These are phyloP conservation scores for Linderina pennispora DNA, from an alignment of 192 early-diverging fungal genomes.

Conservation along the genomic window DNA sequence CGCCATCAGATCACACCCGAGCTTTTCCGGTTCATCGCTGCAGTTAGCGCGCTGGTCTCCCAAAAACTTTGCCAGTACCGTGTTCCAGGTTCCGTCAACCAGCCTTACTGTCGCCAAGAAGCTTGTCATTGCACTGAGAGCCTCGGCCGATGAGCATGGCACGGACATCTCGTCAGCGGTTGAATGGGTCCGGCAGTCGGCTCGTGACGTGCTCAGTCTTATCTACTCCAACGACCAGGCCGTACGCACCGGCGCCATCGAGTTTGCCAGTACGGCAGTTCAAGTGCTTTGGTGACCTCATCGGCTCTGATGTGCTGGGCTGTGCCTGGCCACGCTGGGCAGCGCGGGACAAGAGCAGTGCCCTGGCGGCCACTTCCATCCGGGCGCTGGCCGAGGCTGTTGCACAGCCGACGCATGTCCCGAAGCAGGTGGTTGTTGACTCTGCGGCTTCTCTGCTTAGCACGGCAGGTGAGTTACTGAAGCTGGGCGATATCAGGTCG, in stretches of 20 bases:
- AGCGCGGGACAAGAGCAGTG: slow-evolving; percentile 5
- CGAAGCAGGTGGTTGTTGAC: slow-evolving; percentile 4
- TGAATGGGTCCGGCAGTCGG: slow-evolving; percentile 16
- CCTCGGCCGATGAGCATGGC: slow-evolving; percentile 3
- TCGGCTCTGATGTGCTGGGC: slow-evolving; percentile 3
- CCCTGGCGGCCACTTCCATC: slow-evolving; percentile 3
- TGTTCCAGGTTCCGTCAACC: slow-evolving; percentile 18
- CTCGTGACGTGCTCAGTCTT: background rate
- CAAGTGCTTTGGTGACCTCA: slow-evolving; percentile 20
- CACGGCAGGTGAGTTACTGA: slow-evolving; percentile 8
- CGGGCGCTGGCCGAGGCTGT: slow-evolving; percentile 9
- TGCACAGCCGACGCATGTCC: slow-evolving; percentile 14
- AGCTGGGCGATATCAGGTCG: slow-evolving; percentile 1
- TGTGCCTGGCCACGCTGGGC: slow-evolving; percentile 1
- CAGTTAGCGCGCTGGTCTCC: slow-evolving; percentile 9
- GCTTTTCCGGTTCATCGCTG: slow-evolving; percentile 12
- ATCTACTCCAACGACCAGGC: slow-evolving; percentile 8
- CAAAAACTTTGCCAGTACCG: slow-evolving; percentile 16
- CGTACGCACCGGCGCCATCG: slow-evolving; percentile 7
- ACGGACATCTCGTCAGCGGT: slow-evolving; percentile 10
- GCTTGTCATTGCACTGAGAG: slow-evolving; percentile 14
- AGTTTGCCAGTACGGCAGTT: slow-evolving; percentile 12
- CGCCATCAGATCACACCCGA: no score
- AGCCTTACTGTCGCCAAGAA: slow-evolving; percentile 8
- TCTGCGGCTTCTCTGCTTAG: slow-evolving; percentile 5